Evolutionary conservation across 352 stramenopile genomes (phyloP).

Genomic region (Thalassiosira delicatula): DNA sequence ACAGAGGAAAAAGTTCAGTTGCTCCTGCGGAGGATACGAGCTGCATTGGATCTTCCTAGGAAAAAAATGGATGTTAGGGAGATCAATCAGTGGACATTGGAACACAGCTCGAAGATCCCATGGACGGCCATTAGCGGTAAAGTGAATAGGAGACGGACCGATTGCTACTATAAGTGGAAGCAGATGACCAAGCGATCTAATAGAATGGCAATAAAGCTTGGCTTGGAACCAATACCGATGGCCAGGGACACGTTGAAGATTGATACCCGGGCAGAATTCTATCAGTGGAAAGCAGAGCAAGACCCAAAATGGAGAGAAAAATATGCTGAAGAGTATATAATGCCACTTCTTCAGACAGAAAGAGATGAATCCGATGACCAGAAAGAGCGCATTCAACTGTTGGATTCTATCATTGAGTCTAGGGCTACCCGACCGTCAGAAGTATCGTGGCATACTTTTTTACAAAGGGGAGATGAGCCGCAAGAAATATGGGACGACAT

Average conservation of each 20-base stretch:
- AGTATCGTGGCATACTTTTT: constrained; percentile 42
- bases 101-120: too few species aligned
- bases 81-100: too few species aligned
- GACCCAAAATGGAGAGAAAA: constrained; percentile 36
- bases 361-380: constrained; percentile 6
- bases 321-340: constrained; percentile 33
- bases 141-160: too few species aligned
- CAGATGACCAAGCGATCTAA: constrained; percentile 57
- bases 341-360: constrained; percentile 18
- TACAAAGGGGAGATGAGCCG: constrained; percentile 14
- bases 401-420: constrained; percentile 45
- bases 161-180: constrained; percentile 64
- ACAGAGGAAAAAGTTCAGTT: too few species aligned
- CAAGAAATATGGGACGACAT: constrained; percentile 47
- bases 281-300: constrained; percentile 54
- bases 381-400: constrained; percentile 22
- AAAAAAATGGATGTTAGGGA: too few species aligned
- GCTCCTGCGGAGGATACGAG: too few species aligned
- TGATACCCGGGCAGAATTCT: constrained; percentile 41
- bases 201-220: constrained; percentile 33
- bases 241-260: constrained; percentile 30
- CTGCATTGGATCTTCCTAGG: too few species aligned
- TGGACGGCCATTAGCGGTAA: too few species aligned
- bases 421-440: constrained; percentile 46
- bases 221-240: constrained; percentile 49